Evolutionary conservation across 2,329 filamentous ascomycete species (phyloP), one percentile per base, ranked within the genome.

Genomic region (Anthostomella pinea): DNA sequence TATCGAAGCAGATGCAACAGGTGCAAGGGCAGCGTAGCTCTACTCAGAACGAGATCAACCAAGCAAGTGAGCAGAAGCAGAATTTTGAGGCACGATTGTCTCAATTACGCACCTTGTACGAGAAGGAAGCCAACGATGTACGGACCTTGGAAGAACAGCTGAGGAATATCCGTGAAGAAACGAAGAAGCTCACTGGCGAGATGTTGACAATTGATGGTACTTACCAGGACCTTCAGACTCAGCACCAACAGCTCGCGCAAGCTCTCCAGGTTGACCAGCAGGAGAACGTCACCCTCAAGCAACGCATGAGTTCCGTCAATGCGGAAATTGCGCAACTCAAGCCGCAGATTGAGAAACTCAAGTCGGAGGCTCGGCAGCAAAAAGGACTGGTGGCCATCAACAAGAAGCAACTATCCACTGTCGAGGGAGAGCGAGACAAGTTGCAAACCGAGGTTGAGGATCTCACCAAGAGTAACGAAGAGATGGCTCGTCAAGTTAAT

Each of bases 341-440:
- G 62, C 89, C 90, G 20, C 83, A 91, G 49, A 80, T 98, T 34
- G 93, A 98, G 61, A 97, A 96, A 70, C 75, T 95, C 53, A 89
- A 86, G 60, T 87, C 85, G 9, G 89, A 96, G 52, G 89, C 89
- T 17, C 82, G 93, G 26, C 93, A 97, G 62, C 90, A 97, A 58
- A 97, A 95, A 68, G 93, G 93, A 13, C 73, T 97, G 48, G 91
- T 95, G 19, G 90, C 93, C 27, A 98, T 98, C 67, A 96, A 96
- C 68, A 97, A 94, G 73, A 98, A 98, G 69, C 93, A 98, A 66
- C 71, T 97, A 42, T 79, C 84, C 22, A 96, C 90, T 1, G 87
- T 85, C 39, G 93, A 98, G 63, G 79, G 78, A 30, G 91, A 97
- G 61, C 79, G 87, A 20, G 91, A 97, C 43, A 91, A 87, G 69